phyloP scores from a whole-genome alignment of 306 rosid species.

The Argentina anserina region DNA sequence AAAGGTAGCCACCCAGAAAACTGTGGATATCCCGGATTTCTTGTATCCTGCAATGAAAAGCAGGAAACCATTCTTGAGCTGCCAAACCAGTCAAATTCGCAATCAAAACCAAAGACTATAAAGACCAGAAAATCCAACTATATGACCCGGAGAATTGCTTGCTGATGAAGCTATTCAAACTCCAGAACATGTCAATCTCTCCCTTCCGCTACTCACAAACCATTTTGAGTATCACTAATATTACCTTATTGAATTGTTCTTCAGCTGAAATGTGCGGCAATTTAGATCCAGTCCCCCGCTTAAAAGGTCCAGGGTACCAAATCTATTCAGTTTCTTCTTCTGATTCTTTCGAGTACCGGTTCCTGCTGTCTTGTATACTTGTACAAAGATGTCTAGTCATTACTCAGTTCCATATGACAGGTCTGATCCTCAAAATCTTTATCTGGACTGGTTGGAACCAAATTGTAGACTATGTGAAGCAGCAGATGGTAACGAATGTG shows the following conservation, averaged over 20 bases:
- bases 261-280: neutral
- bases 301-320: conserved; percentile 4
- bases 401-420: neutral
- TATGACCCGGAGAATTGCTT: neutral
- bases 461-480: conserved; percentile 22
- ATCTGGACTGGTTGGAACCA: conserved; percentile 29
- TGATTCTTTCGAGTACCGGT: rapidly evolving
- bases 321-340: neutral
- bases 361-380: conserved; percentile 19
- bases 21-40: conserved; percentile 33
- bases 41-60: conserved; percentile 20
- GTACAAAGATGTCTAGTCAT: conserved; percentile 23
- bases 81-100: conserved; percentile 16
- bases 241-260: conserved; percentile 32
- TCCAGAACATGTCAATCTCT: conserved; percentile 15
- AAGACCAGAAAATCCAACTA: conserved; percentile 17
- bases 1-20: conserved; percentile 17
- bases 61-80: conserved; percentile 26
- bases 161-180: neutral
- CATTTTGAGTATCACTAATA: too few species aligned
- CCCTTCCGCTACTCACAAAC: conserved; percentile 15
- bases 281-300: neutral
- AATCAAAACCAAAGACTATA: conserved; percentile 28
- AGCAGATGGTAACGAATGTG: conserved; percentile 21
- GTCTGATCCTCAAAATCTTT: neutral